Percentiles rank a stretch among this genome's conserved stretches.
These are phyloP conservation scores for Conticribra guillardii DNA, from an alignment of 108 stramenopile species.

Conservation along the genomic window DNA sequence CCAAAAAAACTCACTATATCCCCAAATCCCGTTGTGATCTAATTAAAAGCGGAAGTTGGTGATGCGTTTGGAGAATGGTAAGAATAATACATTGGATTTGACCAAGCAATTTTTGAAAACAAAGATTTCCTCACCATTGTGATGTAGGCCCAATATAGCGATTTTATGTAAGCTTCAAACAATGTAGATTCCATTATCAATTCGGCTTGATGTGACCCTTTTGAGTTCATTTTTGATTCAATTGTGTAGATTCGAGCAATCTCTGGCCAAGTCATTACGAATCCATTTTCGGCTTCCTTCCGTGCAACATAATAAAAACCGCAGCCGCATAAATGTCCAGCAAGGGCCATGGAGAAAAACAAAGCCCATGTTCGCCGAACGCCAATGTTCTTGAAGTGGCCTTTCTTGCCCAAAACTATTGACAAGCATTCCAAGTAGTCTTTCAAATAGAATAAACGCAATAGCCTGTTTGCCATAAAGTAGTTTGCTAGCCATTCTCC, in stretches of 20 bases:
- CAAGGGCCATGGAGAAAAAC: slow-evolving; percentile 52
- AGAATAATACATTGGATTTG: no score
- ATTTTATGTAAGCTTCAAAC: slow-evolving; percentile 33
- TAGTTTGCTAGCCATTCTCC: slow-evolving; percentile 15
- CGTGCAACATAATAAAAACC: slow-evolving; percentile 38
- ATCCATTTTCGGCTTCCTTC: slow-evolving; percentile 25
- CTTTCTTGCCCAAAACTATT: slow-evolving; percentile 9
- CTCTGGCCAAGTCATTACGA: slow-evolving; percentile 37
- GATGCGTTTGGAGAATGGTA: no score
- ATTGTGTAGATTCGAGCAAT: slow-evolving; percentile 26
- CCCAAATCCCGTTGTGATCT: slow-evolving; percentile 58
- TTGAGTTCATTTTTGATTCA: background rate
- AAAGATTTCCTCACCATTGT: no score
- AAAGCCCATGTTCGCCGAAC: slow-evolving; percentile 43
- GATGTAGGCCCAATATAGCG: slow-evolving; percentile 56
- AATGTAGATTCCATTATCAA: slow-evolving; percentile 8
- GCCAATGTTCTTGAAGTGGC: slow-evolving; percentile 43
- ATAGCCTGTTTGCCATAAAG: slow-evolving; percentile 28
- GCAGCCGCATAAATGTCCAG: slow-evolving; percentile 54
- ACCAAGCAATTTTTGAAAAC: no score
- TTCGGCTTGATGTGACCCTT: background rate
- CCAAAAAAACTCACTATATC: slow-evolving; percentile 52
- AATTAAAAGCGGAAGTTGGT: no score
- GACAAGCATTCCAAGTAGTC: slow-evolving; percentile 27
- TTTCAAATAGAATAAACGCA: slow-evolving; percentile 30